phyloP scores from a whole-genome alignment of 257 asterid species.

The Verbascum thapsus region DNA sequence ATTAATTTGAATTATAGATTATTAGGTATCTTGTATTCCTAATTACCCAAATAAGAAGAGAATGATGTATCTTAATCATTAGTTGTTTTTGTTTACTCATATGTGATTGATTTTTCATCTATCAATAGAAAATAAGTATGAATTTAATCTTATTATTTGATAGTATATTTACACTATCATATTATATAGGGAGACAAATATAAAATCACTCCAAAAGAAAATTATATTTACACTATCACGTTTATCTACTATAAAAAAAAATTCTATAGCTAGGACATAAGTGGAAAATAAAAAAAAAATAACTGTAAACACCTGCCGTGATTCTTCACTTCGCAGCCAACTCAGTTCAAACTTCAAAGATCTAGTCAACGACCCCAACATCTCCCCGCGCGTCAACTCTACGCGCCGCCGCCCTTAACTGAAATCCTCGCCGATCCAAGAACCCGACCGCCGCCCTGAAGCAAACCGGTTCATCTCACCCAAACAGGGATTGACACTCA shows the following conservation, averaged over 20 bases:
- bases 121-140: too few species aligned
- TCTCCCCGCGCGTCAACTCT: constrained; percentile 23
- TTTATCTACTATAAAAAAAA: background rate
- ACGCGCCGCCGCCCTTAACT: constrained; percentile 38
- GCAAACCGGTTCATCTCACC: constrained; percentile 67
- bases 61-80: too few species aligned
- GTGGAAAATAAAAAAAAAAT: background rate
- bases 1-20: too few species aligned
- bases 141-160: too few species aligned
- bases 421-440: constrained; percentile 56
- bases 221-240: background rate
- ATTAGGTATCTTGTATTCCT: too few species aligned
- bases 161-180: background rate
- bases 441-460: constrained; percentile 73
- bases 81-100: too few species aligned
- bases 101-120: too few species aligned
- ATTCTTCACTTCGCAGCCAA: background rate
- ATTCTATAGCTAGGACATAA: constrained; percentile 13
- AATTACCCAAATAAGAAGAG: too few species aligned
- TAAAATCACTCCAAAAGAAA: too few species aligned
- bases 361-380: constrained; percentile 13
- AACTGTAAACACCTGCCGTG: background rate
- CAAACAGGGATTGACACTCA: constrained; percentile 53
- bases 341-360: background rate
- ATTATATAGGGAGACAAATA: background rate